A percentile compares a stretch with the other conserved stretches of the same genome.
These are phyloP conservation scores for Condylostoma magnum DNA, from an alignment of 169 alveolate species.

Conservation along the genomic window DNA sequence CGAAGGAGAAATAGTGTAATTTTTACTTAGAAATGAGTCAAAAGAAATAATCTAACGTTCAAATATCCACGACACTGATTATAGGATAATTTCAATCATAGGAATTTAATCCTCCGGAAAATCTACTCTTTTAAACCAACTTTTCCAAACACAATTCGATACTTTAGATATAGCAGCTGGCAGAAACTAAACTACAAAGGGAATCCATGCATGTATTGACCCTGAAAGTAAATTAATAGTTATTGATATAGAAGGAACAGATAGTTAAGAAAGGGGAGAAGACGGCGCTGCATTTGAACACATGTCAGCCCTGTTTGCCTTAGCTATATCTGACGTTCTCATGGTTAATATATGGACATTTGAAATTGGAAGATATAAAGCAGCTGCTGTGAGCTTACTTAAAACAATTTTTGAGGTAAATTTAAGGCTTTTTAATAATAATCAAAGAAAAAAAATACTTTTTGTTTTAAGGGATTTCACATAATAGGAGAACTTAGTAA, in stretches of 20 bases:
- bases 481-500: conserved; percentile 38
- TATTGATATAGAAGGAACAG: conserved; percentile 78
- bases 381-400: conserved; percentile 66
- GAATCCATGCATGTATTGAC: conserved; percentile 55
- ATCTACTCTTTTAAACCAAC: conserved; percentile 59
- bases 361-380: conserved; percentile 75
- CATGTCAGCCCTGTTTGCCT: conserved; percentile 71
- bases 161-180: conserved; percentile 52
- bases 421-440: conserved; percentile 53
- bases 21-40: conserved; percentile 23
- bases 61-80: conserved; percentile 33
- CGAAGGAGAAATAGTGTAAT: conserved; percentile 10
- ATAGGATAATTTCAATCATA: conserved; percentile 66
- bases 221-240: conserved; percentile 26
- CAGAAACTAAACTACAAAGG: conserved; percentile 72
- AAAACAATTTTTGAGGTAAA: conserved; percentile 76
- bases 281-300: conserved; percentile 68
- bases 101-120: conserved; percentile 75
- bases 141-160: conserved; percentile 69
- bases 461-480: conserved; percentile 74
- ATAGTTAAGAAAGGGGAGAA: conserved; percentile 57
- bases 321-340: conserved; percentile 70
- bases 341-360: conserved; percentile 74
- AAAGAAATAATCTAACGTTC: conserved; percentile 19
- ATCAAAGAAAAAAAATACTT: conserved; percentile 59